phyloP scores from a whole-genome alignment of 139 green algal genomes.

The Zygnema circumcarinatum region DNA sequence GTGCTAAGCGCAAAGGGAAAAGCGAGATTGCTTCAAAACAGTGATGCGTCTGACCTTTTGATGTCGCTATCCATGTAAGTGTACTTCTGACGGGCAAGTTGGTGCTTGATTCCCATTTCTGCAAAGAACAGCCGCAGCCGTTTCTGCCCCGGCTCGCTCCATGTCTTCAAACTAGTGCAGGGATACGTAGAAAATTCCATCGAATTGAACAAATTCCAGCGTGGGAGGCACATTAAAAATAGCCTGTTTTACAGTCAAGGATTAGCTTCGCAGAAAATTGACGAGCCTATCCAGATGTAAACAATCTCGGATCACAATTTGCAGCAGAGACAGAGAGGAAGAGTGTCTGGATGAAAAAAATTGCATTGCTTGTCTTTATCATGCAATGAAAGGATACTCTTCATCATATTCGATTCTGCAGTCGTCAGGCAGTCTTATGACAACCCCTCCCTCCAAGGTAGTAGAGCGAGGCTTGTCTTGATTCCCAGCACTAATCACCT shows the following conservation, averaged over 20 bases:
- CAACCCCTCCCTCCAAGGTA: constrained; percentile 38
- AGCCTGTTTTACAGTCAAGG: constrained; percentile 40
- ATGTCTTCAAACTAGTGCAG: constrained; percentile 81
- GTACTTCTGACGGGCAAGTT: constrained; percentile 55
- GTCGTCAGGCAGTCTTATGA: constrained; percentile 21
- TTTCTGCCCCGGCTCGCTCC: constrained; percentile 73
- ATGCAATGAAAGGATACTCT: not conserved
- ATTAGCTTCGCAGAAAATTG: constrained; percentile 5
- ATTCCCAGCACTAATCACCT: constrained; percentile 4
- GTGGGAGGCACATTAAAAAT: constrained; percentile 65
- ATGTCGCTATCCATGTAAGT: constrained; percentile 57
- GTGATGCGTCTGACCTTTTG: not conserved
- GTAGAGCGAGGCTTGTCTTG: constrained; percentile 18
- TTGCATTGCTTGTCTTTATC: not conserved
- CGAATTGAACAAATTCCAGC: constrained; percentile 88
- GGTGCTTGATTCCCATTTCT: constrained; percentile 77
- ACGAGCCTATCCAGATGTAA: not conserved
- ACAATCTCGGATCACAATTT: not conserved
- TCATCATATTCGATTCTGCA: constrained; percentile 18
- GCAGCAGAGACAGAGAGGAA: too few relatives aligned
- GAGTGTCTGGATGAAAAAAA: not conserved
- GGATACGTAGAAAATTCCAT: constrained; percentile 84
- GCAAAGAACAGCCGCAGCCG: constrained; percentile 78
- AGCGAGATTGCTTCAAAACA: too few relatives aligned
- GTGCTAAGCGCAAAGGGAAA: too few relatives aligned